Evolutionary conservation across 192 early-diverging fungal genomes (phyloP), one percentile per base, ranked within the genome.

Genomic region (Linnemannia schmuckeri): DNA sequence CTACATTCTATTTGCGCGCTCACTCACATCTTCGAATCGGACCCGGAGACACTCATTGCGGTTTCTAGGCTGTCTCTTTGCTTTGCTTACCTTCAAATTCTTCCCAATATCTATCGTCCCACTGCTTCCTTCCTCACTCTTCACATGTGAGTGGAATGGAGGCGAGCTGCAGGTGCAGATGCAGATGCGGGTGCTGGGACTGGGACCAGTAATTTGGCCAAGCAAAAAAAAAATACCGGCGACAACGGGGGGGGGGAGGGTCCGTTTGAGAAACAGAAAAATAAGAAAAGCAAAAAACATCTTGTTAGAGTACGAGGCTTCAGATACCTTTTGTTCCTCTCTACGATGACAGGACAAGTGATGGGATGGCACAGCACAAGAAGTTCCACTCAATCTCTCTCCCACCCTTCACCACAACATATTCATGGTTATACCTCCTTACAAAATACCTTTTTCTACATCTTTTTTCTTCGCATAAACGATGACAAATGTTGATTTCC

Each of bases 401-500:
- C 47, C 47, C 10, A 13, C 4, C 47, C 47, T 17, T 4, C 47
- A 49, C 44, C 44, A 12, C 44, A 12, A 44, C 44, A n/a, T n/a
- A n/a, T n/a, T 42, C 47, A 18, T 49, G 47, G 47, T 49, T 49
- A 17, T 17, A 49, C 47, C 13, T 4, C 44, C 0, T 49, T 49
- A 3, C 18, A 8, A 49, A 4, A 24, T 57, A 27, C 24, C 24
- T n/a, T n/a, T 57, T 57, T 57, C 54, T n/a, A 57, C 6, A n/a
- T 24, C 54, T 24, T 8, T 57, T 57, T 57, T 33, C 10, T 63
- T 63, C 61, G 61, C 61, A 27, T 33, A 63, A 63, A 63, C 61
- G 61, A 63, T 63, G 24, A 63, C 61, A 63, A 63, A 63, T 63
- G 8, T 63, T 63, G 61, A 63, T 63, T 63, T 27, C 61, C 61